Percentiles rank a stretch among this genome's conserved stretches.
Conservation (phyloP, 495 filamentous ascomycete genomes). For the Penicillium canariense region DNA sequence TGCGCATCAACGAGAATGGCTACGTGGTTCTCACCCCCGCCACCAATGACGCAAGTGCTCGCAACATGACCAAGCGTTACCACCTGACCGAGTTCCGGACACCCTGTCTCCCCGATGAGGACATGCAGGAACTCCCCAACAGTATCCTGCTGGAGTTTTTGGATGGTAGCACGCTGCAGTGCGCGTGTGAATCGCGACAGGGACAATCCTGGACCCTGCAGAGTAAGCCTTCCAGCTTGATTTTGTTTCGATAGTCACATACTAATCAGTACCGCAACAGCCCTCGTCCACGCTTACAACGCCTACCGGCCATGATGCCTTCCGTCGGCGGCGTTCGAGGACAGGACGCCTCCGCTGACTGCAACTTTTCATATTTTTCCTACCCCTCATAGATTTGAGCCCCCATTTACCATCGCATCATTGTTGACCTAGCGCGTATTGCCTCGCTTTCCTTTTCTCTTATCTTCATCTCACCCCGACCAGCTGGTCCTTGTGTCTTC, state of each 20-base stretch:
- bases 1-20: conserved; percentile 74
- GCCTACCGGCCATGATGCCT: conserved; percentile 23
- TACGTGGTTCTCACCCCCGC: conserved; percentile 69
- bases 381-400: conserved; percentile 2
- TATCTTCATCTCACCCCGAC: not conserved
- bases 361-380: not conserved
- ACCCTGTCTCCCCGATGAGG: conserved; percentile 80
- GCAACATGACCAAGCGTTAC: conserved; percentile 66
- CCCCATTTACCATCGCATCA: conserved; percentile 7
- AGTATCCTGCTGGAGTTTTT: conserved; percentile 81
- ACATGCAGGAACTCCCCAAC: conserved; percentile 83
- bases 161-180: conserved; percentile 79
- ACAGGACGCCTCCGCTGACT: conserved; percentile 12
- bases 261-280: conserved; percentile 11
- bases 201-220: conserved; percentile 67
- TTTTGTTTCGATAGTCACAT: not conserved
- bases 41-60: conserved; percentile 42
- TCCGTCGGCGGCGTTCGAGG: not conserved
- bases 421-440: not conserved
- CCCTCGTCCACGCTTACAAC: conserved; percentile 29
- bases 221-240: conserved; percentile 46
- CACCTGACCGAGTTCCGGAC: conserved; percentile 76
- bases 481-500: conserved; percentile 5
- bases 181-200: conserved; percentile 76
- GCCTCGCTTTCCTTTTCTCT: conserved; percentile 1